Conservation (phyloP, 257 asterid genomes). For the Thymus quinquecostatus region DNA sequence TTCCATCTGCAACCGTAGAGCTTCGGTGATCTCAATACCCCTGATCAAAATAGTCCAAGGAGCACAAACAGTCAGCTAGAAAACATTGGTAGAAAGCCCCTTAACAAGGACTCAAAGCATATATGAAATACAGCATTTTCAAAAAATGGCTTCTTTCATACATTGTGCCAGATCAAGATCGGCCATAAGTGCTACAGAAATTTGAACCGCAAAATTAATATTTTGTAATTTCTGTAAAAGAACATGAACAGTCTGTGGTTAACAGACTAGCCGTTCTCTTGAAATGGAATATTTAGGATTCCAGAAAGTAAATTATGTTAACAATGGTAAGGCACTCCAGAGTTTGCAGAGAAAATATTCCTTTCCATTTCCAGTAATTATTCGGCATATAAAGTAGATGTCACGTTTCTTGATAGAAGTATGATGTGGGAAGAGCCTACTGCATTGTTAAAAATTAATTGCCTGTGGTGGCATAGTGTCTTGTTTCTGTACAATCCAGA, state of each 20-base stretch:
- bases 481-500: not conserved
- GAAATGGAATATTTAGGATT: constrained; percentile 12
- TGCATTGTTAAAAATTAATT: constrained; percentile 11
- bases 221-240: not conserved
- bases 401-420: not conserved
- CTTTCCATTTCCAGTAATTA: not conserved
- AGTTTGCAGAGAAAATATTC: constrained; percentile 1
- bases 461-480: not conserved
- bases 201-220: constrained; percentile 22
- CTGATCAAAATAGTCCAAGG: constrained; percentile 43
- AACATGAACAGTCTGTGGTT: not conserved
- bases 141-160: not conserved
- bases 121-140: not conserved
- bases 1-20: constrained; percentile 88
- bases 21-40: constrained; percentile 95
- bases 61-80: constrained; percentile 27
- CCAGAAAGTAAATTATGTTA: not conserved
- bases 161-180: not conserved
- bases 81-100: constrained; percentile 2
- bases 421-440: constrained; percentile 14
- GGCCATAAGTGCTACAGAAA: constrained; percentile 16
- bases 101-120: too few relatives aligned
- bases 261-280: not conserved
- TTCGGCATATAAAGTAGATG: constrained; percentile 5
- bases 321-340: not conserved